Conservation (phyloP, 371 early-diverging fungal genomes). For the Rozella allomycis region DNA sequence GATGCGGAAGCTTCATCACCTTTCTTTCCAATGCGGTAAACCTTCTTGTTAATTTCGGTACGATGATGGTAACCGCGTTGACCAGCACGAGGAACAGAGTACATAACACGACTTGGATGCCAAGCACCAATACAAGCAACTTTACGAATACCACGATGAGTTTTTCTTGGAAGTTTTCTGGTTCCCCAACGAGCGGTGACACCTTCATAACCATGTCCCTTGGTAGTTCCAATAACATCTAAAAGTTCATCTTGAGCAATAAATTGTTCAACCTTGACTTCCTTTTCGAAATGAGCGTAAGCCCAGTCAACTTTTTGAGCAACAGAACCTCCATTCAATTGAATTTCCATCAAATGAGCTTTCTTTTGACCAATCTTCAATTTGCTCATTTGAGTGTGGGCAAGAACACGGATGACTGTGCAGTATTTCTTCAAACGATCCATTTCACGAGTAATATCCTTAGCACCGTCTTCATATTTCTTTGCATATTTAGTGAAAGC, state of each 20-base stretch:
- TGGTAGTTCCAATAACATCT: conserved; percentile 97
- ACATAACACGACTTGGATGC: conserved; percentile 99
- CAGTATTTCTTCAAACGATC: conserved; percentile 98
- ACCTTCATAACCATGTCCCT: conserved; percentile 99
- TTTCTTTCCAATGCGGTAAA: conserved; percentile 94
- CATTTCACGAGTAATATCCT: conserved; percentile 72
- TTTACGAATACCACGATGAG: conserved; percentile 99
- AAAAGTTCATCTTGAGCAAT: conserved; percentile 96
- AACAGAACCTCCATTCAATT: conserved; percentile 97
- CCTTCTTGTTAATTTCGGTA: conserved; percentile 99
- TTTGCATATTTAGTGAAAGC: conserved; percentile 94
- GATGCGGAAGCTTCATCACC: conserved; percentile 59
- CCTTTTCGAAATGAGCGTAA: conserved; percentile 92
- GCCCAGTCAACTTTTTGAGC: conserved; percentile 97
- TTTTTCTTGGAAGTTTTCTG: conserved; percentile 99
- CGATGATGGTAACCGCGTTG: conserved; percentile 99
- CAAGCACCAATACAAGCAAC: conserved; percentile 99
- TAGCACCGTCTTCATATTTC: conserved; percentile 79
- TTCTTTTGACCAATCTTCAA: conserved; percentile 91
- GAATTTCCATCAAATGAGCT: conserved; percentile 98
- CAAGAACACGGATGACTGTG: conserved; percentile 92
- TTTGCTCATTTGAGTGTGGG: conserved; percentile 93
- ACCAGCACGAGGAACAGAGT: conserved; percentile 98
- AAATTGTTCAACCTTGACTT: conserved; percentile 62
- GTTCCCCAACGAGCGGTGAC: conserved; percentile 99